Evolutionary conservation across 2,329 filamentous ascomycete genomes (phyloP), one percentile per base, ranked within the genome.

Genomic region (Aspergillus sp.): DNA sequence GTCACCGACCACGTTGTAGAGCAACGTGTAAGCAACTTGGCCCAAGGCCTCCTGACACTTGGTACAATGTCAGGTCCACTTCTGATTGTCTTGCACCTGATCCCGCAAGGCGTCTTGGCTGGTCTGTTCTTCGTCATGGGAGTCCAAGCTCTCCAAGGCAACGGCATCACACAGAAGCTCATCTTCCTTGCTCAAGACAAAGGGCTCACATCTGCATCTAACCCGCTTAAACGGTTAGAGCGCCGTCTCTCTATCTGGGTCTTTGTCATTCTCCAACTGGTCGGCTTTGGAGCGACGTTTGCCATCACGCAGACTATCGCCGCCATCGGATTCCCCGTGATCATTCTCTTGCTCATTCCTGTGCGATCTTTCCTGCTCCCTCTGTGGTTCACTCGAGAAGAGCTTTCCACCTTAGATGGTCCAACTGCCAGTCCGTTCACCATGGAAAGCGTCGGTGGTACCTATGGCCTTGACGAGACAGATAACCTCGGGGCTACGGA

Each of bases 71-170:
- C 81, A 1, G 83, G 83, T 0, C 87, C 87, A 0, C 71, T 91
- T 2, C 77, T 91, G 1, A 69, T 83, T 13, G 85, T 90, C 11
- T 71, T 91, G 7, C 83, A 89, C 56, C 76, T 89, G 7, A 87
- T 91, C 52, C 88, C 87, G 0, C 86, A 90, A 59, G 86, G 83
- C 47, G 86, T 90, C 1, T 77, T 91, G 43, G 87, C 86, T 0
- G 87, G 87, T 0, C 75, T 91, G 27, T 91, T 91, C 73, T 90
- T 90, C 67, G 79, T 89, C 61, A 90, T 91, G 87, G 87, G 86
- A 34, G 75, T 88, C 47, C 85, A 90, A 67, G 86, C 86, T 3
- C 78, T 91, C 29, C 77, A 83, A 59, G 83, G 70, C 26, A 91
- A 91, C 60, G 86, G 86, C 19, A 88, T 91, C 59, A 90, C 86